Conservation (phyloP, 2,329 filamentous ascomycete species). For the Talaromyces sp. region DNA sequence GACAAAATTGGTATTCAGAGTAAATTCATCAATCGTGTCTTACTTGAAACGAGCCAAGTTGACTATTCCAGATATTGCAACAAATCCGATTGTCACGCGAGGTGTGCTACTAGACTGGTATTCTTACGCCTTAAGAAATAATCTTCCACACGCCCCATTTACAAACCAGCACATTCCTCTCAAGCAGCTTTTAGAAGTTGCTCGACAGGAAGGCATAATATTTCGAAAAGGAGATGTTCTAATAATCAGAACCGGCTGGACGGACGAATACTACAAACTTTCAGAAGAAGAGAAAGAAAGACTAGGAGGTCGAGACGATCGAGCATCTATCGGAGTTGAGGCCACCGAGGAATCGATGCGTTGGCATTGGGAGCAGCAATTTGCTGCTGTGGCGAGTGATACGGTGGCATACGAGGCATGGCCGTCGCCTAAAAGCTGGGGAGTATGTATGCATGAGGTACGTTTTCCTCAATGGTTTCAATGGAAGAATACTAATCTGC, state of each 20-base stretch:
- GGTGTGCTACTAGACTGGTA: constrained; percentile 22
- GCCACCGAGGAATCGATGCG: constrained; percentile 44
- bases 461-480: not conserved
- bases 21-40: constrained; percentile 3
- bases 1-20: constrained; percentile 21
- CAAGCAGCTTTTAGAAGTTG: constrained; percentile 21
- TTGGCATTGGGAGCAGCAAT: constrained; percentile 56
- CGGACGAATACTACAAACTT: constrained; percentile 22
- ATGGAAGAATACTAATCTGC: not conserved
- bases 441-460: constrained; percentile 20
- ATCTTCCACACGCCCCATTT: constrained; percentile 10
- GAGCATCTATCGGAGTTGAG: constrained; percentile 41
- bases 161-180: constrained; percentile 17
- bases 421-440: constrained; percentile 24
- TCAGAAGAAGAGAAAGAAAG: constrained; percentile 16
- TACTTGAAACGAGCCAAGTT: not conserved
- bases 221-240: constrained; percentile 28
- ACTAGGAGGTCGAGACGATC: constrained; percentile 19
- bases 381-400: constrained; percentile 54
- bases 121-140: constrained; percentile 17
- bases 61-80: constrained; percentile 16
- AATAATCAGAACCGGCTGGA: constrained; percentile 29
- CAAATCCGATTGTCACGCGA: constrained; percentile 19
- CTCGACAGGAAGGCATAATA: constrained; percentile 22
- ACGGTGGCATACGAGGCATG: constrained; percentile 50